Evolutionary conservation across 768 basidiomycete genomes (phyloP), one percentile per base, ranked within the genome.

Genomic region (Amanita polypyramis): DNA sequence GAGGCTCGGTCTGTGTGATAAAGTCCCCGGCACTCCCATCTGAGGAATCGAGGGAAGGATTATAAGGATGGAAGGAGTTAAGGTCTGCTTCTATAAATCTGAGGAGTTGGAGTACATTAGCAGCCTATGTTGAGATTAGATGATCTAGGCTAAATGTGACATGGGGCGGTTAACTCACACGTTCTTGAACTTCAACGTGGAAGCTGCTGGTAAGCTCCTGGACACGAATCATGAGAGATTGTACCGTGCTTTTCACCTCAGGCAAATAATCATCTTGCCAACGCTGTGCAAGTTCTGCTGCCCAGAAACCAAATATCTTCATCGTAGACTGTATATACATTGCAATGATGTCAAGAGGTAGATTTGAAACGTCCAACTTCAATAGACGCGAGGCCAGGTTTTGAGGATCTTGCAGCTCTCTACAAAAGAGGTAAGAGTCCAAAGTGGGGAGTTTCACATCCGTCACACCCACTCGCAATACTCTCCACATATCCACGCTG

Each of bases 401-500:
- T 46, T 84, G 81, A 0, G 88, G 85, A 39, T 88, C 85, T 0
- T 75, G 63, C n/a, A 93, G 70, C 54, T 91, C 84, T 38, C 91
- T 93, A 57, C 11, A 4, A 25, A 44, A 50, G 29, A 12, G 38
- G 21, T 39, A 23, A 47, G 46, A 32, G 19, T 39, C 2, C 21
- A n/a, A 15, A 42, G 19, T 5, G 3, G 15, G 10, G 11, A 7
- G 33, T n/a, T 34, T 12, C n/a, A 9, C 15, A 15, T 4, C 9
- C 8, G 4, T 25, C 23, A 23, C 23, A 69, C 84, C 60, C 55
- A 93, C 94, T 80, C 73, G 74, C 85, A 83, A 61, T 91, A 90
- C 65, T 99, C 96, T 15, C 94, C 95, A 52, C 89, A 92, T 55
- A 97, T 87, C 88, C 90, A 99, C 4, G 92, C 91, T 8, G 93